A percentile compares a stretch with the other conserved stretches of the same genome.
Conservation (phyloP, 768 basidiomycete species). For the Naganishia vaughanmartiniae region DNA sequence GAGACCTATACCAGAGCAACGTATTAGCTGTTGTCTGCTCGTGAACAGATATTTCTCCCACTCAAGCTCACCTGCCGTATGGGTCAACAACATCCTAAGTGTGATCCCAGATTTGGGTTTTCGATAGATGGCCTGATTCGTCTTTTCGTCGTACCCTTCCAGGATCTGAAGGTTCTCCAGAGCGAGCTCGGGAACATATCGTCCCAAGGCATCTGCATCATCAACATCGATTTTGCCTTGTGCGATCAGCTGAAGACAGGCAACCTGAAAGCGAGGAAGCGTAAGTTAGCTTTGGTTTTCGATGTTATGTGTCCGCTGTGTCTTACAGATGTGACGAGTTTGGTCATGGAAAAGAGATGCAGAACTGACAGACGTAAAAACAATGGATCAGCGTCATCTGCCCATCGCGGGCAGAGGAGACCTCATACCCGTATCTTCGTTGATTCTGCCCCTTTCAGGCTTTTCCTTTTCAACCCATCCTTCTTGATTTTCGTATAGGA, state of each 20-base stretch:
- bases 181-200: slow-evolving; percentile 39
- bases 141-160: slow-evolving; percentile 38
- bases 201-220: slow-evolving; percentile 35
- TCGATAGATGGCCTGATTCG: slow-evolving; percentile 26
- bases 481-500: slow-evolving; percentile 38
- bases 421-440: slow-evolving; percentile 22
- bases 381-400: not conserved
- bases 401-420: not conserved
- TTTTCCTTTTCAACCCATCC: slow-evolving; percentile 16
- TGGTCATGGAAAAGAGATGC: slow-evolving; percentile 45
- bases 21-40: not conserved
- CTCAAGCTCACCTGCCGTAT: slow-evolving; percentile 41
- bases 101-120: slow-evolving; percentile 41
- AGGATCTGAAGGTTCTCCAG: slow-evolving; percentile 35
- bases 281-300: not conserved
- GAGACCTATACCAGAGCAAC: slow-evolving; percentile 31
- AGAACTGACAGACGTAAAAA: slow-evolving; percentile 27
- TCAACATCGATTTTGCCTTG: slow-evolving; percentile 40
- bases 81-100: slow-evolving; percentile 44
- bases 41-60: not conserved
- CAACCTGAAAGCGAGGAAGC: slow-evolving; percentile 31
- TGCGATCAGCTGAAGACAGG: slow-evolving; percentile 46
- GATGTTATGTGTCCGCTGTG: not conserved
- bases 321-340: slow-evolving; percentile 43
- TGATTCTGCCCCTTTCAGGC: slow-evolving; percentile 4